Percentiles rank a stretch among this genome's conserved stretches.
These are phyloP conservation scores for Cucumis melo DNA, from an alignment of 306 rosid species.

Conservation along the genomic window DNA sequence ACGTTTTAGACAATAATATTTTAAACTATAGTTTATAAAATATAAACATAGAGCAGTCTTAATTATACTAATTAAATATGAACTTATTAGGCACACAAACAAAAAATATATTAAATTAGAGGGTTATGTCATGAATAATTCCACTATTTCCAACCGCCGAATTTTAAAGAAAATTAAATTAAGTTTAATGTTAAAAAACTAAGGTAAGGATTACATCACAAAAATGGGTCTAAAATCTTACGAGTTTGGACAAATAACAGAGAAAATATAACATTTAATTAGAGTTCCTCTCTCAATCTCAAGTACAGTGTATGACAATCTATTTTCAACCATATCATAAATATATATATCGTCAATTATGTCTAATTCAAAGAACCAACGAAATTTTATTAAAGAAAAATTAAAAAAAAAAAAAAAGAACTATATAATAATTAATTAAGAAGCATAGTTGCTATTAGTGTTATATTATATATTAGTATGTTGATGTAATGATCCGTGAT, in stretches of 20 bases:
- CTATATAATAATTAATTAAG: too few species aligned
- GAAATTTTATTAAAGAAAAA: not conserved
- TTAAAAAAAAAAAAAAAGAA: not conserved
- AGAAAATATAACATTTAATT: not conserved
- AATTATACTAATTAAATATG: not conserved
- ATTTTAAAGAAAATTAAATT: too few species aligned
- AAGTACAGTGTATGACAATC: not conserved
- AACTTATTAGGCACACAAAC: not conserved
- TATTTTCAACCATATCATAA: not conserved
- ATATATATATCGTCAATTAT: not conserved
- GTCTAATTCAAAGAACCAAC: not conserved
- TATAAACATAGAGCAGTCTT: not conserved
- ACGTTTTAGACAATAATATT: not conserved
- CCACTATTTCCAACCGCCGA: too few species aligned
- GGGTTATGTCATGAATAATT: too few species aligned
- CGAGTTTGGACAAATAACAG: not conserved
- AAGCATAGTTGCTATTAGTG: not conserved
- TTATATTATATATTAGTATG: not conserved
- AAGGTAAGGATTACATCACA: too few species aligned
- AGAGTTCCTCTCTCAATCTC: not conserved
- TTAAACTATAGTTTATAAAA: too few species aligned
- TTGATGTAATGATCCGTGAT: not conserved
- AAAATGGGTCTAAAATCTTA: too few species aligned
- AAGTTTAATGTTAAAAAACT: too few species aligned
- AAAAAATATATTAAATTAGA: too few species aligned